These are phyloP conservation scores for Arabidopsis suecica DNA, from an alignment of 345 rosid genomes.

Conservation along the genomic window DNA sequence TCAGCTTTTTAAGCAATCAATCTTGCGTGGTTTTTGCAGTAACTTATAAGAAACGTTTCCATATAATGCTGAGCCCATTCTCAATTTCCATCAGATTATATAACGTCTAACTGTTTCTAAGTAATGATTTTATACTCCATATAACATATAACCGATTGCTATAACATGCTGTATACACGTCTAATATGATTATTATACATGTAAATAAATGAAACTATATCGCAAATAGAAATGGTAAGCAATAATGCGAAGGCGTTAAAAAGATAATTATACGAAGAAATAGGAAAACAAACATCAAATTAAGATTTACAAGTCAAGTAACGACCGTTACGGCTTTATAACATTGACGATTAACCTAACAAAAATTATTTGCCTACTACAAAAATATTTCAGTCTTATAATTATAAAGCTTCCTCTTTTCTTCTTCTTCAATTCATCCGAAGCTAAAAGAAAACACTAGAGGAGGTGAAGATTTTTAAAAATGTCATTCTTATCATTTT, in stretches of 20 bases:
- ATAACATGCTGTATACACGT: neutral
- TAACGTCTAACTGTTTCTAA: neutral
- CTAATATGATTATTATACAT: neutral
- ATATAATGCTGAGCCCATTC: neutral
- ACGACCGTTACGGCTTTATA: neutral
- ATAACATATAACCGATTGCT: constrained; percentile 8
- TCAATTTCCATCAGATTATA: neutral
- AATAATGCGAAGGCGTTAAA: neutral
- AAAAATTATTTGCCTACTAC: neutral
- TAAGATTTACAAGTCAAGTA: neutral
- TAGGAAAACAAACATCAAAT: neutral
- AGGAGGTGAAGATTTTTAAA: neutral
- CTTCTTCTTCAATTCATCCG: neutral
- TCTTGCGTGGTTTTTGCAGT: neutral
- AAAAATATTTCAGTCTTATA: neutral
- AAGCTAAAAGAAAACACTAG: neutral
- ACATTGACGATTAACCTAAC: too few species aligned
- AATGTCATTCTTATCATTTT: constrained; percentile 4
- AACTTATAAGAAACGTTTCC: constrained; percentile 2
- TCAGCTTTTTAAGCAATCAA: neutral
- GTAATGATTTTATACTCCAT: neutral
- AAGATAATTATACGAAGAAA: neutral
- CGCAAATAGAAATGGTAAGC: neutral
- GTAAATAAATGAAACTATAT: neutral
- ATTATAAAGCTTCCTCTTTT: neutral